A percentile compares a stretch with the other conserved stretches of the same genome.
phyloP scores from a whole-genome alignment of 495 filamentous ascomycete species.

The Tuber brumale region DNA sequence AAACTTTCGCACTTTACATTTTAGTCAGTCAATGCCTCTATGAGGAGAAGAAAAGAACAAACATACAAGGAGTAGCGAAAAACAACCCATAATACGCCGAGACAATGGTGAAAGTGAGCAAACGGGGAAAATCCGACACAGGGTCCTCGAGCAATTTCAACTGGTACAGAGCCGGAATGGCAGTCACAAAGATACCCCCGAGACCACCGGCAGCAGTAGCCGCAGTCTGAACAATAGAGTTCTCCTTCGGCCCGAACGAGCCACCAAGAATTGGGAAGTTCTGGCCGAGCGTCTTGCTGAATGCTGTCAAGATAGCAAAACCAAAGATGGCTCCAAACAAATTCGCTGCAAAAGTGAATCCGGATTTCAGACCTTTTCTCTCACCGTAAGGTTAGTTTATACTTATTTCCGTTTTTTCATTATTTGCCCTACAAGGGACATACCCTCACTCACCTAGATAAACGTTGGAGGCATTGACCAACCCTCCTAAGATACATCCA shows the following conservation, averaged over 20 bases:
- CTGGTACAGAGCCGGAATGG: slow-evolving; percentile 59
- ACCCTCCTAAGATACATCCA: slow-evolving; percentile 53
- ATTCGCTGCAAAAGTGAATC: slow-evolving; percentile 57
- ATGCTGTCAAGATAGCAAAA: slow-evolving; percentile 57
- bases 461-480: slow-evolving; percentile 60
- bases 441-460: slow-evolving; percentile 51
- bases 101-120: slow-evolving; percentile 57
- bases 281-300: slow-evolving; percentile 46
- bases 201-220: slow-evolving; percentile 59
- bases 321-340: slow-evolving; percentile 61
- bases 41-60: neutral
- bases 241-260: slow-evolving; percentile 59
- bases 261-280: slow-evolving; percentile 56
- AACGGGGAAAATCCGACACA: slow-evolving; percentile 52
- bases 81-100: slow-evolving; percentile 63
- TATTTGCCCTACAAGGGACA: neutral
- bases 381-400: slow-evolving; percentile 31
- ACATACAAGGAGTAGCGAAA: slow-evolving; percentile 54
- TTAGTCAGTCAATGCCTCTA: slow-evolving; percentile 8
- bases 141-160: slow-evolving; percentile 51
- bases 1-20: slow-evolving; percentile 53
- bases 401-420: neutral
- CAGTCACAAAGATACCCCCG: slow-evolving; percentile 58
- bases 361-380: slow-evolving; percentile 54
- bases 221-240: slow-evolving; percentile 60